These are phyloP conservation scores for Coemansia sp. DNA, from an alignment of 192 early-diverging fungal genomes.

Conservation along the genomic window DNA sequence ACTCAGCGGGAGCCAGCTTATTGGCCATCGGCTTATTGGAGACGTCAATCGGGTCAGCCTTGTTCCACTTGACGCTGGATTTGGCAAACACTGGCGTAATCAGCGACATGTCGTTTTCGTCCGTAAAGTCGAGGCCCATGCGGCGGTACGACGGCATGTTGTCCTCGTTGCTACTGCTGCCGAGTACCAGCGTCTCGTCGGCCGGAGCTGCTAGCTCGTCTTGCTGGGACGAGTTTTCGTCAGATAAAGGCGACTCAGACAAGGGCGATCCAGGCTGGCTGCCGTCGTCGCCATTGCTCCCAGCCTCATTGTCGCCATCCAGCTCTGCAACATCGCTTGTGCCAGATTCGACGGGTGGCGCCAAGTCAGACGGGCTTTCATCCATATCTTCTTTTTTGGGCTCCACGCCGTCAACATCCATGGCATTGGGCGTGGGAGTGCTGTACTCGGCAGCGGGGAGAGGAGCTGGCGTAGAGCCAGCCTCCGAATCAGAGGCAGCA, in stretches of 20 bases:
- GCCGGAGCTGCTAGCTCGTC: constrained; percentile 7
- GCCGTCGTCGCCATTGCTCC: neutral
- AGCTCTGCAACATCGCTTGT: neutral
- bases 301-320: neutral
- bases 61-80: constrained; percentile 51
- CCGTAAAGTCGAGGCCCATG: constrained; percentile 19
- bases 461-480: neutral
- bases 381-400: neutral
- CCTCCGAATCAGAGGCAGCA: constrained; percentile 10
- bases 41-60: constrained; percentile 48
- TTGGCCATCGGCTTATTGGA: constrained; percentile 30
- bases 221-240: neutral
- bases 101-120: constrained; percentile 23
- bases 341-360: neutral
- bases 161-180: constrained; percentile 12
- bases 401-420: neutral
- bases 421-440: neutral
- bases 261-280: constrained; percentile 3
- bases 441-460: neutral
- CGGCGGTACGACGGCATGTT: constrained; percentile 47
- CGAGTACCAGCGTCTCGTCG: neutral
- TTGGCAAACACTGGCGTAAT: constrained; percentile 24
- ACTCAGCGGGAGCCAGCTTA: constrained; percentile 60
- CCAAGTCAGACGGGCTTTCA: neutral
- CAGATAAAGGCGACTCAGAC: neutral